Base-by-base conservation (phyloP, 1,139 yeast species). In the Arxiozyma heterogenica region DNA sequence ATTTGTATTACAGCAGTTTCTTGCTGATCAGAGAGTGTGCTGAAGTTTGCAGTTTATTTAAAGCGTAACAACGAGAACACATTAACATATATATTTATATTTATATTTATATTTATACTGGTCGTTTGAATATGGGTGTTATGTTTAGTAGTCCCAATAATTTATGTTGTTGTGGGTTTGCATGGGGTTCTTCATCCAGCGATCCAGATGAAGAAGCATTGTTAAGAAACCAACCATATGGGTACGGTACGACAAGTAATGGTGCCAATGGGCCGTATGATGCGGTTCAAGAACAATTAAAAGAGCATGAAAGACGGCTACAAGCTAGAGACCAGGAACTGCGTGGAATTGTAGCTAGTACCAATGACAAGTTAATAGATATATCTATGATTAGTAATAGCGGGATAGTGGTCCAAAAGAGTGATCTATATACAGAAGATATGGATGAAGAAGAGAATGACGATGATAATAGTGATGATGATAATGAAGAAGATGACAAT, bases 261-360 rank as follows among this genome's bases (percentile, higher is more conserved):
- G 61, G 42, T 4, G 57, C 59, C 20, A 47, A 55, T 53, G 61
- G 53, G 48, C 63, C 58, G 8, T 53, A 55, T 34, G 53, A 59
- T 48, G 54, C 53, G 4, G 44, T 56, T 23, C 61, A 60, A 41
- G 59, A 62, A 38, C 66, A 66, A 50, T 58, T 67, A 53, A 64
- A 61, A 48, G 69, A 65, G 25, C 68, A 68, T 17, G 65, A 66
- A 43, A 61, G 67, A 46, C 61, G 65, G 47, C 56, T 61, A 43
- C 57, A 58, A 23, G 61, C 61, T 2, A 59, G 75, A 50, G 74
- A 71, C 43, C 68, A 67, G 25, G 71, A 71, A 50, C 57, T 73
- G 43, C 67, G 69, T 50, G 66, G 66, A n/a, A 72, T 73, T 49
- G 76, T 73, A 18, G 63, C 68, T 27, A 71, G 64, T 47, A 71